These are phyloP conservation scores for Trichosporon coremiiforme DNA, from an alignment of 1,284 basidiomycete genomes.

Conservation along the genomic window DNA sequence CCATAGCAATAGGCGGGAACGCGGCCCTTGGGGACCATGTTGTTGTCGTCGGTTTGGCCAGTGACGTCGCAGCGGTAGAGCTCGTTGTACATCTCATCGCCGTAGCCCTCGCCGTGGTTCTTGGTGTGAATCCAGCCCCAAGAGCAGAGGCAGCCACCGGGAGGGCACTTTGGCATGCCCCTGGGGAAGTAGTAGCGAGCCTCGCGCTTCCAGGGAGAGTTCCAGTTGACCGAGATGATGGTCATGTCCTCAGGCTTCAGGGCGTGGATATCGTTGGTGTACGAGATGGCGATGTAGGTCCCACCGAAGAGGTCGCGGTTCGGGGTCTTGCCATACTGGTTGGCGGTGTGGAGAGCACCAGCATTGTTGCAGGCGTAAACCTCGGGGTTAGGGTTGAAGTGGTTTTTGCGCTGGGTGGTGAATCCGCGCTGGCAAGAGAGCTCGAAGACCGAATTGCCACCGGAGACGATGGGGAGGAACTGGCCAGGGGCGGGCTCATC, in stretches of 20 bases:
- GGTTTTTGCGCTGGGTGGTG: slow-evolving; percentile 20
- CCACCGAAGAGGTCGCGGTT: slow-evolving; percentile 26
- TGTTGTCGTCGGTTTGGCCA: slow-evolving; percentile 51
- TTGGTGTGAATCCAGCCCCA: slow-evolving; percentile 57
- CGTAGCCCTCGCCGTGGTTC: slow-evolving; percentile 26
- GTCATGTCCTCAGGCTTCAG: slow-evolving; percentile 68
- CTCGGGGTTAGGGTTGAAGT: background rate
- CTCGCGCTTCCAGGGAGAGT: slow-evolving; percentile 25
- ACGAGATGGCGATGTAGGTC: slow-evolving; percentile 28
- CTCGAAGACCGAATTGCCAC: slow-evolving; percentile 21
- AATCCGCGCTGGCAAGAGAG: slow-evolving; percentile 26
- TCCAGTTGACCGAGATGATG: slow-evolving; percentile 71
- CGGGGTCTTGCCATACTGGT: slow-evolving; percentile 18
- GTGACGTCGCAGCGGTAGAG: slow-evolving; percentile 72
- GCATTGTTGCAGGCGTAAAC: slow-evolving; percentile 8
- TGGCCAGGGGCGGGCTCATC: slow-evolving; percentile 6
- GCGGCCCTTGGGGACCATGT: slow-evolving; percentile 59
- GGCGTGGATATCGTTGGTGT: slow-evolving; percentile 21
- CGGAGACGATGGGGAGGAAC: slow-evolving; percentile 23
- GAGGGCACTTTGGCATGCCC: slow-evolving; percentile 68
- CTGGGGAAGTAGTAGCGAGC: slow-evolving; percentile 24
- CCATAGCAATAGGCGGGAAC: slow-evolving; percentile 44
- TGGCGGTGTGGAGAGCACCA: slow-evolving; percentile 20
- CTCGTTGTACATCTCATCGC: slow-evolving; percentile 63
- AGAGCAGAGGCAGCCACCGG: slow-evolving; percentile 67